Evolutionary conservation across 192 early-diverging fungal genomes (phyloP).

Genomic region (Gryganskiella cystojenkinii): DNA sequence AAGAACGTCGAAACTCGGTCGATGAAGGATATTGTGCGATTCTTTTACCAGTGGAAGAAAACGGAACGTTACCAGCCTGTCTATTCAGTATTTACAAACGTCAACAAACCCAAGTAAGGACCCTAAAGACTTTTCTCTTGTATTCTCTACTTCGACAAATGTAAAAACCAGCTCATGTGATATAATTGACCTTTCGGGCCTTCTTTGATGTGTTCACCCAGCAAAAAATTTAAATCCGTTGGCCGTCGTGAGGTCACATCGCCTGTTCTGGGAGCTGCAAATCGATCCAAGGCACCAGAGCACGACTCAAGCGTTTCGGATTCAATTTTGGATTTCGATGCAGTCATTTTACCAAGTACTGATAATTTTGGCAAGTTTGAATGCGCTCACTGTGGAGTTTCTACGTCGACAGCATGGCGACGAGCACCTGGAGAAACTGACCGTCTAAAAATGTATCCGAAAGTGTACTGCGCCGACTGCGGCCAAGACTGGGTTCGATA

Average conservation of each 20-base stretch:
- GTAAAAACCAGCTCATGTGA: too few species aligned
- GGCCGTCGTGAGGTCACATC: conserved; percentile 33
- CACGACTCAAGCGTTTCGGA: conserved; percentile 39
- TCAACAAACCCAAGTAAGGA: conserved; percentile 65
- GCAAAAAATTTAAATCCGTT: conserved; percentile 59
- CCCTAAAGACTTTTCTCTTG: background rate
- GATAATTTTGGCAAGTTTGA: conserved; percentile 36
- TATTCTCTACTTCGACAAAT: background rate
- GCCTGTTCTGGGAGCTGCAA: conserved; percentile 20
- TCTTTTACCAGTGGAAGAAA: conserved; percentile 70
- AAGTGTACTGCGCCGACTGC: conserved; percentile 63
- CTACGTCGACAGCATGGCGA: conserved; percentile 48
- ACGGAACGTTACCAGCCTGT: conserved; percentile 68
- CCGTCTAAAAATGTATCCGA: conserved; percentile 43
- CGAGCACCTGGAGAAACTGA: conserved; percentile 56
- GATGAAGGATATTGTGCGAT: conserved; percentile 69
- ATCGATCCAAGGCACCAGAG: conserved; percentile 29
- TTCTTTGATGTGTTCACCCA: conserved; percentile 1
- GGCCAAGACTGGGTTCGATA: conserved; percentile 70
- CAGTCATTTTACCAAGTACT: conserved; percentile 34
- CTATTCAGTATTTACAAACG: conserved; percentile 68
- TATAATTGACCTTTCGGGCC: background rate
- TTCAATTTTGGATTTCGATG: conserved; percentile 36
- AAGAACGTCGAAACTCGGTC: conserved; percentile 55
- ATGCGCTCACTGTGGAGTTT: conserved; percentile 56